These are phyloP conservation scores for Xylaria sp. DNA, from an alignment of 495 filamentous ascomycete genomes.

Conservation along the genomic window DNA sequence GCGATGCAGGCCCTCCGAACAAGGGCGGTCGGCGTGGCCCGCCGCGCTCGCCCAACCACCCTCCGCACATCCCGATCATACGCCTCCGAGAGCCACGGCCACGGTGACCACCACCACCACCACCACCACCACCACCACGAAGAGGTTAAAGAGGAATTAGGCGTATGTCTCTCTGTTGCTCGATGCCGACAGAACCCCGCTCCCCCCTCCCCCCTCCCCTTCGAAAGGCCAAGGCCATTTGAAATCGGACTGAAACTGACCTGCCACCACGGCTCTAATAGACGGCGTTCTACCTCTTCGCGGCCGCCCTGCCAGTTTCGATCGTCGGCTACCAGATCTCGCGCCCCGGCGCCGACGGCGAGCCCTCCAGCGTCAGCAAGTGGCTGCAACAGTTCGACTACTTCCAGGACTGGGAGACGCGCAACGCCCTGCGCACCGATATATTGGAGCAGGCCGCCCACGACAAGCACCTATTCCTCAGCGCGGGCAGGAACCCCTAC, in stretches of 20 bases:
- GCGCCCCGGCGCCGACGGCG: conserved; percentile 51
- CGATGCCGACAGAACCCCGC: not conserved
- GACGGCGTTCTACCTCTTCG: conserved; percentile 49
- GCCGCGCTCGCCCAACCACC: conserved; percentile 41
- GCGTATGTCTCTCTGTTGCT: conserved; percentile 44
- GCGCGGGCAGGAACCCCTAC: conserved; percentile 41
- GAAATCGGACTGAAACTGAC: conserved; percentile 3
- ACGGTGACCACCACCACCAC: no score
- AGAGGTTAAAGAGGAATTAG: conserved; percentile 50
- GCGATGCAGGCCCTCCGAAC: conserved; percentile 57
- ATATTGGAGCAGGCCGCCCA: conserved; percentile 55
- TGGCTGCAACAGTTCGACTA: conserved; percentile 45
- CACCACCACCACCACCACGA: no score
- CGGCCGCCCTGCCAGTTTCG: conserved; percentile 42
- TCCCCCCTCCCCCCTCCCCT: no score
- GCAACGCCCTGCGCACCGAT: conserved; percentile 50
- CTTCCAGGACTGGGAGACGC: conserved; percentile 49
- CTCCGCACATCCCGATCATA: conserved; percentile 49
- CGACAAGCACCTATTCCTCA: conserved; percentile 53
- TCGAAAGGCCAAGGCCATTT: not conserved
- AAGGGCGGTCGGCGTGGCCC: conserved; percentile 46
- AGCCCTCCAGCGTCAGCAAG: conserved; percentile 43
- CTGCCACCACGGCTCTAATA: conserved; percentile 32
- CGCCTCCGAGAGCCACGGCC: conserved; percentile 50
- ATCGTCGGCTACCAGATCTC: conserved; percentile 50